Conservation (phyloP, 352 stramenopile species). For the Peronospora farinosa region DNA sequence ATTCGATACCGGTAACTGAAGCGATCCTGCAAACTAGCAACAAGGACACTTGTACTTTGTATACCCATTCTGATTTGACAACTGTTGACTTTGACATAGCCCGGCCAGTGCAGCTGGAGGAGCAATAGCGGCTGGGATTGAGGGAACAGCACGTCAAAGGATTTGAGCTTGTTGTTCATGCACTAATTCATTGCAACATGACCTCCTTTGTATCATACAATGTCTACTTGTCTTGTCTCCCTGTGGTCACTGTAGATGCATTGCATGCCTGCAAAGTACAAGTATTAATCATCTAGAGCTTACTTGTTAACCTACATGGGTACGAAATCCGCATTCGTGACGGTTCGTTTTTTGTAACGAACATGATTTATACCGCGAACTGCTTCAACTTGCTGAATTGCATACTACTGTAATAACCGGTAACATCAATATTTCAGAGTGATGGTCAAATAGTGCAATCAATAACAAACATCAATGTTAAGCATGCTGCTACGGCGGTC, state of each 20-base stretch:
- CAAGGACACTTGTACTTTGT: slow-evolving; percentile 5
- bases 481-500: slow-evolving; percentile 10
- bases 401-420: slow-evolving; percentile 9
- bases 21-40: slow-evolving; percentile 20
- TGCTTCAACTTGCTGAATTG: not conserved
- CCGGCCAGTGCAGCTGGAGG: slow-evolving; percentile 16
- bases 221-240: slow-evolving; percentile 6
- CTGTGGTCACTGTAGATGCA: not conserved
- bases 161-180: slow-evolving; percentile 11
- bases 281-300: not conserved
- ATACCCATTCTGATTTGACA: slow-evolving; percentile 10
- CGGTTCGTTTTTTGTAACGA: slow-evolving; percentile 22
- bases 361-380: slow-evolving; percentile 33
- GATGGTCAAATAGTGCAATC: slow-evolving; percentile 7
- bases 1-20: slow-evolving; percentile 24
- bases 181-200: not conserved
- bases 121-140: slow-evolving; percentile 14
- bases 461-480: slow-evolving; percentile 5
- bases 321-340: slow-evolving; percentile 1
- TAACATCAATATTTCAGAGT: not conserved
- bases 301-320: not conserved
- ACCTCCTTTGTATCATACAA: slow-evolving; percentile 1
- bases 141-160: slow-evolving; percentile 9
- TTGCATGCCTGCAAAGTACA: not conserved
- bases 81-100: slow-evolving; percentile 10